Conservation (phyloP, 176 grass and related monocot genomes). For the Miscanthus lutarioriparius region DNA sequence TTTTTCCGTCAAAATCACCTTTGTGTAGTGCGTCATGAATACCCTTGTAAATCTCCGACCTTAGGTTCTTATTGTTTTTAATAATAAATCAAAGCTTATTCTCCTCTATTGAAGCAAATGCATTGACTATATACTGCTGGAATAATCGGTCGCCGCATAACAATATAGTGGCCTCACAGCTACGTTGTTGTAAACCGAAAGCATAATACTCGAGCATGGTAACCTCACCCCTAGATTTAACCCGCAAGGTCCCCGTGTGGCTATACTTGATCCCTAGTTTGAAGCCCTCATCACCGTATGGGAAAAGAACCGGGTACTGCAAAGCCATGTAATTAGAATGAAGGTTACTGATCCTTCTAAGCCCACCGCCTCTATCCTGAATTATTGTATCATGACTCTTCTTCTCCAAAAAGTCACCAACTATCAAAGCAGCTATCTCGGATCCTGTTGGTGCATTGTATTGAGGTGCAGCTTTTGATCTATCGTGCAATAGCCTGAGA, state of each 20-base stretch:
- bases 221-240: background rate
- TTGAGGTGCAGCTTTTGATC: background rate
- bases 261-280: background rate
- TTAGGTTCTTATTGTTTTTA: slow-evolving; percentile 2
- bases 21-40: background rate
- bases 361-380: background rate
- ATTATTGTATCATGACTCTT: background rate
- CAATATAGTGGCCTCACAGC: background rate
- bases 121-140: background rate
- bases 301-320: background rate
- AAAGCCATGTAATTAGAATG: slow-evolving; percentile 7
- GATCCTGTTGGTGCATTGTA: background rate
- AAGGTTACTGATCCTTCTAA: slow-evolving; percentile 1
- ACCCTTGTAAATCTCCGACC: background rate
- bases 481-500: background rate
- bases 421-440: background rate
- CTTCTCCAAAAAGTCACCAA: background rate
- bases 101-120: background rate
- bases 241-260: background rate
- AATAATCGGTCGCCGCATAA: background rate
- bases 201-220: background rate
- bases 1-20: background rate
- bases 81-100: background rate
- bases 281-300: background rate
- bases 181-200: background rate